These are phyloP conservation scores for Sclerotinia borealis DNA, from an alignment of 2,329 filamentous ascomycete species.

Conservation along the genomic window DNA sequence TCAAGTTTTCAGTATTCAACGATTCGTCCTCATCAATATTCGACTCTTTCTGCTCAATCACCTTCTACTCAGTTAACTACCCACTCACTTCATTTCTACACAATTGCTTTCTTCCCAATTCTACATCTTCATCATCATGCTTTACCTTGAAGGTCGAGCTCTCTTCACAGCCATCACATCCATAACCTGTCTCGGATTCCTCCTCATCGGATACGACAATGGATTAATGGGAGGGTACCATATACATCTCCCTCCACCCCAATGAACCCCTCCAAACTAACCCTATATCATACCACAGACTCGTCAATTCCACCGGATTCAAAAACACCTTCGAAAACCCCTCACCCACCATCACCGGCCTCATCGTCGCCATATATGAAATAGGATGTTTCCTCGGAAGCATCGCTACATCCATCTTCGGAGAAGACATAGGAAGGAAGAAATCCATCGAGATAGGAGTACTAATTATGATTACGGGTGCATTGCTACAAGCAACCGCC, in stretches of 20 bases:
- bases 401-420: constrained; percentile 42
- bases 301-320: constrained; percentile 38
- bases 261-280: not conserved
- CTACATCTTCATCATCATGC: not conserved
- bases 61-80: too few species aligned
- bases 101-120: not conserved
- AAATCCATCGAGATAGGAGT: constrained; percentile 51
- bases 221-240: constrained; percentile 40
- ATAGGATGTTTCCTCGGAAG: constrained; percentile 48
- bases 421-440: constrained; percentile 48
- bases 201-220: constrained; percentile 44
- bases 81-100: too few species aligned
- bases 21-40: too few species aligned
- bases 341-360: constrained; percentile 37
- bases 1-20: too few species aligned
- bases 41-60: too few species aligned
- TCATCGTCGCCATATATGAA: constrained; percentile 44
- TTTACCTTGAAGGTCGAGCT: constrained; percentile 16
- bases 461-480: constrained; percentile 51
- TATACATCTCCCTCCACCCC: constrained; percentile 9
- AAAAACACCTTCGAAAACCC: constrained; percentile 37
- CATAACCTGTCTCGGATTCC: constrained; percentile 42
- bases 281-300: not conserved
- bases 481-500: constrained; percentile 37
- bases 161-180: constrained; percentile 40